These are phyloP conservation scores for Akanthomyces lecanii DNA, from an alignment of 2,329 filamentous ascomycete genomes.

Conservation along the genomic window DNA sequence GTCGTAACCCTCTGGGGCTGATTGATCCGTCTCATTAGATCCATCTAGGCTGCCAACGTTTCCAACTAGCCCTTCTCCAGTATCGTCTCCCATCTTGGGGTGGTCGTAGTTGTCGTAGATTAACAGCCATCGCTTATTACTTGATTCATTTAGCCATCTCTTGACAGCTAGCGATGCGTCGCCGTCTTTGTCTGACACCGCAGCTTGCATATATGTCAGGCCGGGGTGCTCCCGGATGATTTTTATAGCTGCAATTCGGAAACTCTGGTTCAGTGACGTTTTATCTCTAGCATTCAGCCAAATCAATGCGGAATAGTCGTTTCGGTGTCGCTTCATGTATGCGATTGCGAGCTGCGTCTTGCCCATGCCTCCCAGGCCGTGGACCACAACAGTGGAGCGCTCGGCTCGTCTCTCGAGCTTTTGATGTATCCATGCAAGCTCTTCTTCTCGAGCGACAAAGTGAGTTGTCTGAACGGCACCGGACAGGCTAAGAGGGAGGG, in stretches of 20 bases:
- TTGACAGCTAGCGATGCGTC: conserved; percentile 33
- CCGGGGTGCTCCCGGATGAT: conserved; percentile 27
- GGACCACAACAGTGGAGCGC: conserved; percentile 27
- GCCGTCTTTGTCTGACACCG: conserved; percentile 24
- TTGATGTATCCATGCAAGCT: conserved; percentile 20
- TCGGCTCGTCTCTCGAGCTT: conserved; percentile 5
- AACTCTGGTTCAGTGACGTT: conserved; percentile 34
- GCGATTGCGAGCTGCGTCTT: conserved; percentile 41
- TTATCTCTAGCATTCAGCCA: conserved; percentile 40
- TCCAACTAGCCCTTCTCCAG: background rate
- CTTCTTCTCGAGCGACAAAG: conserved; percentile 22
- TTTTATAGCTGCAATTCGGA: conserved; percentile 25
- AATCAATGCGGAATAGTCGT: conserved; percentile 36
- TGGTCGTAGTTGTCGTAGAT: conserved; percentile 41
- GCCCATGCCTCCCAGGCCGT: conserved; percentile 41
- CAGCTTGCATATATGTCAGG: conserved; percentile 22
- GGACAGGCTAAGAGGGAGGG: conserved; percentile 14
- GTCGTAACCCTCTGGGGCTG: conserved; percentile 25
- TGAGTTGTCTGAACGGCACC: conserved; percentile 10
- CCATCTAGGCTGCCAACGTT: background rate
- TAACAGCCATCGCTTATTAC: conserved; percentile 37
- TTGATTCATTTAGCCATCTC: conserved; percentile 31
- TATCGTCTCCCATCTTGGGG: conserved; percentile 26
- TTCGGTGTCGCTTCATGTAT: conserved; percentile 32
- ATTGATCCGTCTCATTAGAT: background rate